Conservation (phyloP, 2,329 filamentous ascomycete genomes). For the Didymellaceae sp. region DNA sequence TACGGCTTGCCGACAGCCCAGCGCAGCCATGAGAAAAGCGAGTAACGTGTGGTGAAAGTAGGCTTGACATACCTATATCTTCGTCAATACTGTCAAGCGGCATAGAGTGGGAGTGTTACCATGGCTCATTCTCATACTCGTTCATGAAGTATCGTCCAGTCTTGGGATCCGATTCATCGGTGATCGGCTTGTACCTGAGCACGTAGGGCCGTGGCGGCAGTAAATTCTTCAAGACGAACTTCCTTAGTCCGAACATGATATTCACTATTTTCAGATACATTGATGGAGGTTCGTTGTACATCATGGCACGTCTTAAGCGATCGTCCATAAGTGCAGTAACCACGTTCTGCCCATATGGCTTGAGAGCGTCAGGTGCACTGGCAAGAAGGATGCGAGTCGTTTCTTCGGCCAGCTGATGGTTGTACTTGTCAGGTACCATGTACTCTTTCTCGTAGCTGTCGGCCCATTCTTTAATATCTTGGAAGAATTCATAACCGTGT, state of each 20-base stretch:
- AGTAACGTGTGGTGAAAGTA: conserved; percentile 25
- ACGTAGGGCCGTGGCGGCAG: conserved; percentile 61
- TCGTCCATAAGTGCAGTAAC: conserved; percentile 69
- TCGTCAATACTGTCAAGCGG: conserved; percentile 4
- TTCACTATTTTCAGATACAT: conserved; percentile 52
- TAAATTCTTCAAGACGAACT: conserved; percentile 64
- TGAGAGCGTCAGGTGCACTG: conserved; percentile 58
- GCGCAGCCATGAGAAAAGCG: conserved; percentile 33
- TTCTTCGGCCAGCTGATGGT: conserved; percentile 58
- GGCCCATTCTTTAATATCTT: conserved; percentile 60
- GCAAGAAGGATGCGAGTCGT: conserved; percentile 68
- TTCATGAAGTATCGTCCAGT: conserved; percentile 33
- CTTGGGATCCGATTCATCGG: conserved; percentile 57
- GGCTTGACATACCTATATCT: conserved; percentile 33
- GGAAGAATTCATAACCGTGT: conserved; percentile 61
- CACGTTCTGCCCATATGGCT: conserved; percentile 56
- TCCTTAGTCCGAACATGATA: conserved; percentile 59
- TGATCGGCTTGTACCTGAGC: conserved; percentile 43
- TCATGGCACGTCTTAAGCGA: conserved; percentile 68
- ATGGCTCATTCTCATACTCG: conserved; percentile 35
- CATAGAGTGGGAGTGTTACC: conserved; percentile 44
- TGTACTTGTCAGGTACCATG: conserved; percentile 59
- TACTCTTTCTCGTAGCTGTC: conserved; percentile 63
- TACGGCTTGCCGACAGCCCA: conserved; percentile 69
- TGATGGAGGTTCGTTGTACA: conserved; percentile 46